Percentiles rank a stretch among this genome's conserved stretches.
Conservation (phyloP, 306 rosid genomes). For the Corylus heterophylla region DNA sequence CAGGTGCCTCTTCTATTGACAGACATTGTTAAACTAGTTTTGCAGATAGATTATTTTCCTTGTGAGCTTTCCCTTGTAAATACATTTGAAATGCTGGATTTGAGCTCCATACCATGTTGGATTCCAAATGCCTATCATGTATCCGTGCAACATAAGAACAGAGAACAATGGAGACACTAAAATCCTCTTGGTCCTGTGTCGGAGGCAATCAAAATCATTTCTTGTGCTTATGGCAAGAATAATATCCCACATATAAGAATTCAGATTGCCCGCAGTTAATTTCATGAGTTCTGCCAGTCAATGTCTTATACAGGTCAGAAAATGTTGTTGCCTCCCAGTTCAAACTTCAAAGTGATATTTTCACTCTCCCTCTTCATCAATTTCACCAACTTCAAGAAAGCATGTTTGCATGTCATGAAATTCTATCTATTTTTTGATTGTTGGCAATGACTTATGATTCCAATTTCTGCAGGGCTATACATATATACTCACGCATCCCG, state of each 20-base stretch:
- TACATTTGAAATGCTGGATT: not conserved
- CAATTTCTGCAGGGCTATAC: slow-evolving; percentile 69
- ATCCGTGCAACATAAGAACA: not conserved
- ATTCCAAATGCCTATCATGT: not conserved
- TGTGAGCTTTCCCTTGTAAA: not conserved
- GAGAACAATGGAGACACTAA: not conserved
- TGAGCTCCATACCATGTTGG: not conserved
- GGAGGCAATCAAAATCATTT: not conserved
- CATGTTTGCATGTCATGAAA: not conserved
- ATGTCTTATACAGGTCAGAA: not conserved
- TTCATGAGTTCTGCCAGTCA: not conserved
- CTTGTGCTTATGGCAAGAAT: not conserved
- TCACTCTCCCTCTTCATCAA: not conserved
- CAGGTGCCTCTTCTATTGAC: not conserved
- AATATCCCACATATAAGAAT: not conserved
- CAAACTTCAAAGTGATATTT: not conserved
- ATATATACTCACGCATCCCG: slow-evolving; percentile 89
- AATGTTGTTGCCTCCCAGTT: not conserved
- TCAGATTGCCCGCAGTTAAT: not conserved
- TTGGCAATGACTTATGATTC: not conserved
- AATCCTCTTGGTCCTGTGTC: not conserved
- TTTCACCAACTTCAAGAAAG: not conserved
- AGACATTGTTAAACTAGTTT: not conserved
- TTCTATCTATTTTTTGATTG: slow-evolving; percentile 4
- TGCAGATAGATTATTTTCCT: not conserved